Conservation (phyloP, 208 protist species). For the Novymonas esmeraldas region DNA sequence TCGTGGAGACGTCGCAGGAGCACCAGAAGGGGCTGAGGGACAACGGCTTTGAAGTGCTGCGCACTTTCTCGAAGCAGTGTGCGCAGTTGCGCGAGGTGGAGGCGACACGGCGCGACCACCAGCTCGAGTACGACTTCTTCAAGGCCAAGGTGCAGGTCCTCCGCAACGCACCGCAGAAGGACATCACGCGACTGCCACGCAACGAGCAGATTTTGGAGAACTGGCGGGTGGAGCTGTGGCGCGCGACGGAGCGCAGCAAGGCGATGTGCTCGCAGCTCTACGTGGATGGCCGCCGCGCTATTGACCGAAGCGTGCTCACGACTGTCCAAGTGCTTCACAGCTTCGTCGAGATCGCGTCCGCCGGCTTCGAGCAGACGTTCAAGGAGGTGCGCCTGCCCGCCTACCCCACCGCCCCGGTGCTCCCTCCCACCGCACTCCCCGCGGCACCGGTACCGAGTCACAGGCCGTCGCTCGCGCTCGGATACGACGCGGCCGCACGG, state of each 20-base stretch:
- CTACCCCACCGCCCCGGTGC: slow-evolving; percentile 48
- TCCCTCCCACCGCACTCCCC: slow-evolving; percentile 57
- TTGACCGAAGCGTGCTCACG: slow-evolving; percentile 66
- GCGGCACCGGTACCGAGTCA: slow-evolving; percentile 36
- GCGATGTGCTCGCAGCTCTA: slow-evolving; percentile 68
- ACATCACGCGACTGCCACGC: slow-evolving; percentile 69
- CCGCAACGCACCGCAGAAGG: slow-evolving; percentile 47
- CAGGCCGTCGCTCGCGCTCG: not conserved
- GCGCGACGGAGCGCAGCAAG: slow-evolving; percentile 61
- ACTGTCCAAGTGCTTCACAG: slow-evolving; percentile 54
- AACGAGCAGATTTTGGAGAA: slow-evolving; percentile 80
- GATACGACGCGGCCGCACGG: not conserved
- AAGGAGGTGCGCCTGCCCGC: slow-evolving; percentile 46
- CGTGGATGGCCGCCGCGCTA: slow-evolving; percentile 52
- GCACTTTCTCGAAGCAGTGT: slow-evolving; percentile 46
- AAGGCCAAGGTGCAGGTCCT: slow-evolving; percentile 70
- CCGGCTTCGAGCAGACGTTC: slow-evolving; percentile 57
- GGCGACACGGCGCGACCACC: slow-evolving; percentile 50
- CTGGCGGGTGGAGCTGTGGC: slow-evolving; percentile 81
- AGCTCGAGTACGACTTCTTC: slow-evolving; percentile 87
- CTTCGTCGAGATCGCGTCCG: slow-evolving; percentile 54
- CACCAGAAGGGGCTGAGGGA: slow-evolving; percentile 68
- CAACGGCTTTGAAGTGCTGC: slow-evolving; percentile 63
- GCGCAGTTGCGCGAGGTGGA: slow-evolving; percentile 56
- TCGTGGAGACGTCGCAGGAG: slow-evolving; percentile 53